A percentile compares a stretch with the other conserved stretches of the same genome.
Conservation (phyloP, 2,329 filamentous ascomycete species). For the Sporothrix brasiliensis region DNA sequence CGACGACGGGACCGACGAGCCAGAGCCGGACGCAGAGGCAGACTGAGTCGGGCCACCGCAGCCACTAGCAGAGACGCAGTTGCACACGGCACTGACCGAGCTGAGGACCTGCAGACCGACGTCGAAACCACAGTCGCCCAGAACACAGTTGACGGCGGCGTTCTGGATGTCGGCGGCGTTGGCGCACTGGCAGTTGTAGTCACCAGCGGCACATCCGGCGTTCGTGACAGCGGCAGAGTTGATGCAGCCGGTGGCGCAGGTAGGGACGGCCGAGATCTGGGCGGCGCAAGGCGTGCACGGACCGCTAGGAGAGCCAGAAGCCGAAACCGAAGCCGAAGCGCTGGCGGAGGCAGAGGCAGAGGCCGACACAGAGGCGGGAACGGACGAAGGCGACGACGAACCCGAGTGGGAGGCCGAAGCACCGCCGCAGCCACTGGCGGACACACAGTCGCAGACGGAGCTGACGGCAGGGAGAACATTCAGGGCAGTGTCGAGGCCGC, state of each 20-base stretch:
- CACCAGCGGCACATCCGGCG: conserved; percentile 22
- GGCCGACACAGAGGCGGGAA: conserved; percentile 3
- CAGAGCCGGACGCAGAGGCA: conserved; percentile 9
- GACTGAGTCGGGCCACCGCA: conserved; percentile 20
- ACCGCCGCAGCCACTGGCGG: conserved; percentile 18
- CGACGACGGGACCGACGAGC: background rate
- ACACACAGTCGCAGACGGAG: conserved; percentile 11
- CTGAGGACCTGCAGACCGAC: conserved; percentile 2
- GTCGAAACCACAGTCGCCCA: conserved; percentile 20
- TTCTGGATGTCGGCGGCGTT: conserved; percentile 20
- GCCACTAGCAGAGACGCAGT: conserved; percentile 24
- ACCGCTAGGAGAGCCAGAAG: background rate
- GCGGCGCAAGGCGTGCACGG: background rate
- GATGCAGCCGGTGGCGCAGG: conserved; percentile 23
- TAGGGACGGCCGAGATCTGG: conserved; percentile 17
- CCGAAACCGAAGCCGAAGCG: background rate
- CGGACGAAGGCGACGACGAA: background rate
- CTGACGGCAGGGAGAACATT: background rate
- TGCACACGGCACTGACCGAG: conserved; percentile 21
- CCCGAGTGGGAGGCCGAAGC: background rate
- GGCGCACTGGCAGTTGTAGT: conserved; percentile 28
- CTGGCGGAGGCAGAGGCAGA: conserved; percentile 6
- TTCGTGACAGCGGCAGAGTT: conserved; percentile 22
- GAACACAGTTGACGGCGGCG: conserved; percentile 26
- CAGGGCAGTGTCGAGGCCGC: conserved; percentile 12